These are phyloP conservation scores for Lithospermum erythrorhizon DNA, from an alignment of 257 asterid species.

Conservation along the genomic window DNA sequence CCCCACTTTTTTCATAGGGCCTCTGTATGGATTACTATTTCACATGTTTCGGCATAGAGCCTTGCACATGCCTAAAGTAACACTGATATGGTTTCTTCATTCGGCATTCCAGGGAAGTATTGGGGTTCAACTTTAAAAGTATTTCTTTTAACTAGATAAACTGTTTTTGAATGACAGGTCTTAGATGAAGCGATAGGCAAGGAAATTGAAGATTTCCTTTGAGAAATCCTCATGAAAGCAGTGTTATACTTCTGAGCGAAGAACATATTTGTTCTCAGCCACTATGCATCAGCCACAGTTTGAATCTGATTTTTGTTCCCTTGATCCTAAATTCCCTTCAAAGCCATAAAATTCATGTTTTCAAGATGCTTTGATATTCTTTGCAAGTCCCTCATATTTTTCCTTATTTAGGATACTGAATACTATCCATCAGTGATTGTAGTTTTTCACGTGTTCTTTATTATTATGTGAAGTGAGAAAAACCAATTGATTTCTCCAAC, in stretches of 20 bases:
- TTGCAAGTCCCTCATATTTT: background rate
- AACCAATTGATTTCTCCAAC: background rate
- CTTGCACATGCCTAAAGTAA: no score
- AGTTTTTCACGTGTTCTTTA: no score
- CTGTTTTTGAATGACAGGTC: slow-evolving; percentile 34
- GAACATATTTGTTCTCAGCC: slow-evolving; percentile 85
- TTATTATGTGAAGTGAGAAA: no score
- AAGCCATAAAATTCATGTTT: background rate
- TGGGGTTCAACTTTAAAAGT: slow-evolving; percentile 1
- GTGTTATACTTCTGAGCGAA: slow-evolving; percentile 74
- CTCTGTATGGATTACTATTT: no score
- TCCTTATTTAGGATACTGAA: background rate
- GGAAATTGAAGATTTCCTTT: slow-evolving; percentile 83
- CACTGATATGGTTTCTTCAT: no score
- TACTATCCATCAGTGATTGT: background rate
- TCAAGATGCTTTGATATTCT: background rate
- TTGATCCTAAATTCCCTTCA: background rate
- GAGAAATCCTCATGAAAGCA: slow-evolving; percentile 62
- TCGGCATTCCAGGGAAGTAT: no score
- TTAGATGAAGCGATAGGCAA: slow-evolving; percentile 95
- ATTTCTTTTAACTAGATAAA: background rate
- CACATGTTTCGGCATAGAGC: no score
- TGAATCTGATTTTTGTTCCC: background rate
- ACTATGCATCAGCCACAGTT: slow-evolving; percentile 94
- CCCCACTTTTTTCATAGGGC: no score